These are phyloP conservation scores for Zygosaccharomyces sapae DNA, from an alignment of 1,139 yeast genomes.

Conservation along the genomic window DNA sequence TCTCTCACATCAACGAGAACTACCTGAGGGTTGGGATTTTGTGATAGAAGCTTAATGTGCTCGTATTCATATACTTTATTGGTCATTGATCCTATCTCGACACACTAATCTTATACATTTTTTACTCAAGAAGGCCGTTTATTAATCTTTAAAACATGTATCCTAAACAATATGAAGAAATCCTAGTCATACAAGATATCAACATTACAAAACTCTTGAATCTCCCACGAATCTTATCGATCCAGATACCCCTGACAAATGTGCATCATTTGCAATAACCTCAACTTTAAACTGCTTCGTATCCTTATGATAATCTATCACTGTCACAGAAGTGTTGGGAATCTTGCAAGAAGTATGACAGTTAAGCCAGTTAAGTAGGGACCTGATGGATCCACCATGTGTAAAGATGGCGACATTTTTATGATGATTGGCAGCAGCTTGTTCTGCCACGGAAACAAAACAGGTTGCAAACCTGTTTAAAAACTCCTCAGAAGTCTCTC, in stretches of 20 bases:
- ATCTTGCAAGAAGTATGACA: conserved; percentile 45
- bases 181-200: not conserved
- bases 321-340: conserved; percentile 67
- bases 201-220: not conserved
- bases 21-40: conserved; percentile 41
- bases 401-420: conserved; percentile 62
- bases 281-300: conserved; percentile 43
- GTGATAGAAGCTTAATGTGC: conserved; percentile 49
- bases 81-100: not conserved
- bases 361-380: conserved; percentile 44
- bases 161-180: not conserved
- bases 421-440: conserved; percentile 33
- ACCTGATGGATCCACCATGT: conserved; percentile 83
- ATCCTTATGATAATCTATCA: conserved; percentile 50
- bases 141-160: not conserved
- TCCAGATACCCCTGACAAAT: conserved; percentile 48
- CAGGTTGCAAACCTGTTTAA: conserved; percentile 48
- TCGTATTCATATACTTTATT: conserved; percentile 47
- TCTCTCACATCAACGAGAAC: conserved; percentile 87
- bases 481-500: conserved; percentile 51
- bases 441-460: conserved; percentile 45
- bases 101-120: not conserved
- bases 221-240: conserved; percentile 2
- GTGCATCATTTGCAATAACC: conserved; percentile 57
- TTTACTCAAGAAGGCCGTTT: not conserved